Percentiles rank a stretch among this genome's conserved stretches.
Conservation (phyloP, 2,329 filamentous ascomycete genomes). For the Alternaria novae-zelandiae region DNA sequence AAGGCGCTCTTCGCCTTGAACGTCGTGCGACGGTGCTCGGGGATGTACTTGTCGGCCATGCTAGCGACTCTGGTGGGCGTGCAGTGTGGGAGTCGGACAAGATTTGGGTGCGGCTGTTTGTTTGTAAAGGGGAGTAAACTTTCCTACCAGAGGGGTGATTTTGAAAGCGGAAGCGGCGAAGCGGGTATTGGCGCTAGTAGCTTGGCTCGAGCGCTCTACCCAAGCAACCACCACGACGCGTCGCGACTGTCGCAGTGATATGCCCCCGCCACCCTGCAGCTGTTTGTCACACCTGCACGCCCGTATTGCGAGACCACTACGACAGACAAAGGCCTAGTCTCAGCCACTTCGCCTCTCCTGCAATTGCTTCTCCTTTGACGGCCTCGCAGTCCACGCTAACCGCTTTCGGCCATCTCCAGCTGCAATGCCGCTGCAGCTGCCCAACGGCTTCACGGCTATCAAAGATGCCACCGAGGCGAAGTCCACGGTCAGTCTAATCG, state of each 20-base stretch:
- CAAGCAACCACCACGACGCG: conserved; percentile 21
- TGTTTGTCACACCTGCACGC: neutral
- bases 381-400: conserved; percentile 15
- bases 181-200: conserved; percentile 25
- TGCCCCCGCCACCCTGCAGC: neutral
- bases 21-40: conserved; percentile 97
- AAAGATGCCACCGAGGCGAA: conserved; percentile 44
- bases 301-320: neutral
- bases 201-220: conserved; percentile 21
- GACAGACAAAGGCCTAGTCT: neutral
- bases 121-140: conserved; percentile 42
- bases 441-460: conserved; percentile 54
- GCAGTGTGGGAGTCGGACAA: conserved; percentile 23
- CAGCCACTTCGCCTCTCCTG: neutral
- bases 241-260: neutral
- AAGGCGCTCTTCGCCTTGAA: conserved; percentile 99
- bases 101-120: conserved; percentile 33
- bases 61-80: conserved; percentile 45
- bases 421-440: conserved; percentile 25
- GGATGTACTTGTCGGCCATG: conserved; percentile 99
- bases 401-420: conserved; percentile 14
- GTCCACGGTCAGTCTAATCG: conserved; percentile 65
- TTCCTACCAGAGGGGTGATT: conserved; percentile 37
- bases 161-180: conserved; percentile 46
- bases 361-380: conserved; percentile 3